These are phyloP conservation scores for Carex kokanica DNA, from an alignment of 176 grass and related monocot species.

Conservation along the genomic window DNA sequence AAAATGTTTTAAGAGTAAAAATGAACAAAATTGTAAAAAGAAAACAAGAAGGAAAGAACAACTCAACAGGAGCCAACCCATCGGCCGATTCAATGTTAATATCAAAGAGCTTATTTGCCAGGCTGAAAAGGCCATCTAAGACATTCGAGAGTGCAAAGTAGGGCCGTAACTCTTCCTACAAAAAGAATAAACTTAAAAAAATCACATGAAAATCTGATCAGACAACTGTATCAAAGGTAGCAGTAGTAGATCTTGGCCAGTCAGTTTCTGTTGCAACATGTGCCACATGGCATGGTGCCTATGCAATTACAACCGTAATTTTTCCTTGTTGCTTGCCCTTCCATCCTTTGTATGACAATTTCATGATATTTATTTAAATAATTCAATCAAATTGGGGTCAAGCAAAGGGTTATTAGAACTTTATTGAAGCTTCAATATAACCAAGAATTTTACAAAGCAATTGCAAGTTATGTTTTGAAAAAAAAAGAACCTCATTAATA, in stretches of 20 bases:
- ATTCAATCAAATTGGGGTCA: neutral
- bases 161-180: conserved; percentile 77
- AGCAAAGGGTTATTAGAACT: neutral
- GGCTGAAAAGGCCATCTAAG: conserved; percentile 77
- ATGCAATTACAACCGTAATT: neutral
- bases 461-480: neutral
- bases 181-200: neutral
- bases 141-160: conserved; percentile 87
- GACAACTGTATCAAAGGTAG: neutral
- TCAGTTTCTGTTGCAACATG: no score
- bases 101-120: conserved; percentile 80
- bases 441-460: no score
- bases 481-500: conserved; percentile 70
- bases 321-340: neutral
- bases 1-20: neutral
- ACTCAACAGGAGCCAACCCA: conserved; percentile 82
- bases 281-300: neutral
- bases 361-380: neutral
- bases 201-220: neutral
- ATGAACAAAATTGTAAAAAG: neutral
- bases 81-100: conserved; percentile 71
- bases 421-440: no score
- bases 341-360: no score
- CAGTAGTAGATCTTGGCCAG: neutral
- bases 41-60: conserved; percentile 9